Evolutionary conservation across 2,329 filamentous ascomycete genomes (phyloP).

Genomic region (Talaromyces piceae): DNA sequence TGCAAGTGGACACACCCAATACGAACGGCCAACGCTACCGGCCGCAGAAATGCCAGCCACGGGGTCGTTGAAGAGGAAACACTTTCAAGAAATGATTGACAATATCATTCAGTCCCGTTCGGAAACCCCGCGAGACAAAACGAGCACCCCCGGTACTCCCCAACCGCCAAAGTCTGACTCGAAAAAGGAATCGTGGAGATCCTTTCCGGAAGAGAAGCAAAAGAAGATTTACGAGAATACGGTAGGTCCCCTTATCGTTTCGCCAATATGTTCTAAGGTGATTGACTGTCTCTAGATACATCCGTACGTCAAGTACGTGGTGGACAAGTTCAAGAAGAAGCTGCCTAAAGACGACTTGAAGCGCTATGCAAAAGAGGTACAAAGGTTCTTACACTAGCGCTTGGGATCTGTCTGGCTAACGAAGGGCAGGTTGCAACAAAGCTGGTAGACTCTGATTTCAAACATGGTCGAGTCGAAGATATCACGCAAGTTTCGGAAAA

Average conservation of each 20-base stretch:
- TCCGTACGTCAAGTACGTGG: slow-evolving; percentile 75
- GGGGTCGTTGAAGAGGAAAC: slow-evolving; percentile 63
- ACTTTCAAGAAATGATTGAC: slow-evolving; percentile 77
- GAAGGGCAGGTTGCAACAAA: slow-evolving; percentile 62
- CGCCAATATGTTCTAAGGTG: neutral
- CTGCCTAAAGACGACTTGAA: slow-evolving; percentile 72
- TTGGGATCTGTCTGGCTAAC: neutral
- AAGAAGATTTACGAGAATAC: slow-evolving; percentile 94
- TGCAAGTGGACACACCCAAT: slow-evolving; percentile 67
- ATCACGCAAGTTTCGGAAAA: slow-evolving; percentile 70
- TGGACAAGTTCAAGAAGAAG: slow-evolving; percentile 80
- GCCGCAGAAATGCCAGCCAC: slow-evolving; percentile 58
- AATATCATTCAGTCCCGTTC: slow-evolving; percentile 56
- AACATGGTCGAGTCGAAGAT: slow-evolving; percentile 76
- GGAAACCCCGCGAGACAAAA: slow-evolving; percentile 45
- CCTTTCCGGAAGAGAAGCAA: slow-evolving; percentile 64
- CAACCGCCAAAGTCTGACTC: slow-evolving; percentile 52
- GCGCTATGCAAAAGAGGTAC: slow-evolving; percentile 56
- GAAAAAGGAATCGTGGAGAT: slow-evolving; percentile 44
- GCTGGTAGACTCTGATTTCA: slow-evolving; percentile 85
- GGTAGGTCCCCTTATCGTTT: slow-evolving; percentile 44
- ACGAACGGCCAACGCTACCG: slow-evolving; percentile 67
- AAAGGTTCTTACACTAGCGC: slow-evolving; percentile 8
- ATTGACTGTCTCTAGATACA: slow-evolving; percentile 23
- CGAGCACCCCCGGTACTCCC: slow-evolving; percentile 57